Evolutionary conservation across 345 rosid genomes (phyloP).

Genomic region (Sonneratia alba): DNA sequence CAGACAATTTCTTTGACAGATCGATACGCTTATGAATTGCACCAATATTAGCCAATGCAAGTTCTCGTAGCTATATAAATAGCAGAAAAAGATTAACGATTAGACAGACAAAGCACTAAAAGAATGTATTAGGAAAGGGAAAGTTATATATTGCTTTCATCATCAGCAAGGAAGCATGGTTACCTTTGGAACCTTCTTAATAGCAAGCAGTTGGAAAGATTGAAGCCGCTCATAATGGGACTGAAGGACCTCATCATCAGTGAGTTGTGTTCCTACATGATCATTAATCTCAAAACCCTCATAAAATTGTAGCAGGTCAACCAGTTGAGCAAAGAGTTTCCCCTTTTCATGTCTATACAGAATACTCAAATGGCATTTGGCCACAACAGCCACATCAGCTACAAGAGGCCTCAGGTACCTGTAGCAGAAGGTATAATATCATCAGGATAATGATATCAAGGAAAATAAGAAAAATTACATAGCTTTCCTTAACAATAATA

Average conservation of each 20-base stretch:
- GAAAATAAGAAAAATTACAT: not conserved
- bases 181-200: constrained; percentile 92
- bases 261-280: constrained; percentile 85
- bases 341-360: constrained; percentile 83
- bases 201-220: constrained; percentile 83
- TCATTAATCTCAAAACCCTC: constrained; percentile 99
- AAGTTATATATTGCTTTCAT: constrained; percentile 8
- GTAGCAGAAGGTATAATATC: constrained; percentile 5
- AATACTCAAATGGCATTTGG: constrained; percentile 87
- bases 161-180: constrained; percentile 1
- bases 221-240: constrained; percentile 78
- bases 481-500: not conserved
- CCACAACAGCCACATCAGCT: constrained; percentile 88
- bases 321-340: constrained; percentile 87
- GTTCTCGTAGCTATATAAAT: constrained; percentile 64
- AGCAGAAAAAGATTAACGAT: constrained; percentile 5
- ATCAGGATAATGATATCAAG: not conserved
- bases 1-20: constrained; percentile 78
- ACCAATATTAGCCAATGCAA: constrained; percentile 80
- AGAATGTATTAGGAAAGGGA: not conserved
- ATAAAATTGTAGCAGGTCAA: constrained; percentile 88
- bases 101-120: constrained; percentile 1
- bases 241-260: constrained; percentile 89
- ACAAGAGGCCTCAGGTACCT: constrained; percentile 97
- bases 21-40: constrained; percentile 79